Evolutionary conservation across 108 stramenopile genomes (phyloP), one percentile per base, ranked within the genome.

Genomic region (Skeletonema grethae): DNA sequence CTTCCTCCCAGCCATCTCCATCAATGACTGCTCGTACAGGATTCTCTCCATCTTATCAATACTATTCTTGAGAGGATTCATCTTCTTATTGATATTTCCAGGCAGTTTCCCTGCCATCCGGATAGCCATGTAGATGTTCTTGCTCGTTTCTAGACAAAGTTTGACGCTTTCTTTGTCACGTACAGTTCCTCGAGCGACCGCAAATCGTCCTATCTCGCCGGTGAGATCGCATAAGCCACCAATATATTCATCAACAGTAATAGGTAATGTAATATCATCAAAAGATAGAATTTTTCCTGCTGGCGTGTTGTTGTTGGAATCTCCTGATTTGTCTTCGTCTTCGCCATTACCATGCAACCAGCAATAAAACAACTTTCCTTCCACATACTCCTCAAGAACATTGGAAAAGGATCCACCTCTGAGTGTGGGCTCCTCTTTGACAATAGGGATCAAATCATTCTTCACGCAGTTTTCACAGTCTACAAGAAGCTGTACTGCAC

Each of bases 161-260:
- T 70, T 63, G 20, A 96, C 92, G 24, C 82, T 82, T 24, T 86
- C 86, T 22, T 67, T 48, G 67, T 97, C 95, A n/a, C 98, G 79
- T 20, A 67, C 77, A 6, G 98, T 97, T 29, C 96, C 98, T 6
- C 81, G 70, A 13, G 88, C 81, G 20, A 99, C 97, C 9, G 95
- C 97, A 67, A 80, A 92, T n/a, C 98, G 74, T 22, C 96, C 97
- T 43, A 99, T 82, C 73, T 99, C 98, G 8, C 98, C 98, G 8
- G 97, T 97, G 18, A 99, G 73, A 74, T 99, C 98, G 39, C 95
- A 95, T n/a, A 98, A 34, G 1, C 97, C 98, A 9, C 98, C 97
- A 5, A 98, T 79, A 67, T 98, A 98, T 53, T 96, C 95, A 57
- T 86, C 91, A 7, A 87, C 74, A 41, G 85, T 79, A 6, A 92